Evolutionary conservation across 2,329 filamentous ascomycete genomes (phyloP).

Genomic region (Mycosphaerella sp.): DNA sequence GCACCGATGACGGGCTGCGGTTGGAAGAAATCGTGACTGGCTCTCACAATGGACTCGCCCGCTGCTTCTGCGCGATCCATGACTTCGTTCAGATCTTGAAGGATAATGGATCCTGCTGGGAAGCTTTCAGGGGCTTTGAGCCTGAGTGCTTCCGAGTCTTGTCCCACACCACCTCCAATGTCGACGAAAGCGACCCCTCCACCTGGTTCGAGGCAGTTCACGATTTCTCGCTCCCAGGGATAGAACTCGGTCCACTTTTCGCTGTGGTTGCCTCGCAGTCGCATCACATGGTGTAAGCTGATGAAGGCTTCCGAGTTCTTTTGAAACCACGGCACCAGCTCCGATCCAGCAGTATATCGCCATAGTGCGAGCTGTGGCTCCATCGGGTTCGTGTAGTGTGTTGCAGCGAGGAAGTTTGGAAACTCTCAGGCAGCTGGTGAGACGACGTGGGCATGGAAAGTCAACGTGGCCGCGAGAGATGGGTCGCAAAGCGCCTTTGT

Average conservation of each 20-base stretch:
- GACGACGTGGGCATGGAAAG: conserved; percentile 2
- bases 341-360: neutral
- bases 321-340: conserved; percentile 9
- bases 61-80: conserved; percentile 5
- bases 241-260: conserved; percentile 7
- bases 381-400: conserved; percentile 2
- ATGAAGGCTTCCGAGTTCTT: conserved; percentile 1
- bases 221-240: conserved; percentile 4
- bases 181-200: conserved; percentile 3
- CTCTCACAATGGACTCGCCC: neutral
- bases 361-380: neutral
- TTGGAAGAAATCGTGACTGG: conserved; percentile 6
- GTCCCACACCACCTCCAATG: conserved; percentile 6
- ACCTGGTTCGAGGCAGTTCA: neutral
- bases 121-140: conserved; percentile 1
- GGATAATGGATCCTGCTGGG: conserved; percentile 4
- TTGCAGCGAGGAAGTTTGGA: conserved; percentile 1
- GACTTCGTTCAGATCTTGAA: conserved; percentile 6
- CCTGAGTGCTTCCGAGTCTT: conserved; percentile 5
- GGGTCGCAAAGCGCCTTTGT: conserved; percentile 1
- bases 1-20: conserved; percentile 7
- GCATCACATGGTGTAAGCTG: conserved; percentile 9
- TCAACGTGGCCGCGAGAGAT: conserved; percentile 5
- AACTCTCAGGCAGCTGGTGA: neutral
- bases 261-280: conserved; percentile 4